Base-by-base conservation (phyloP, 257 asterid genomes). In the Nicotiana noctiflora region DNA sequence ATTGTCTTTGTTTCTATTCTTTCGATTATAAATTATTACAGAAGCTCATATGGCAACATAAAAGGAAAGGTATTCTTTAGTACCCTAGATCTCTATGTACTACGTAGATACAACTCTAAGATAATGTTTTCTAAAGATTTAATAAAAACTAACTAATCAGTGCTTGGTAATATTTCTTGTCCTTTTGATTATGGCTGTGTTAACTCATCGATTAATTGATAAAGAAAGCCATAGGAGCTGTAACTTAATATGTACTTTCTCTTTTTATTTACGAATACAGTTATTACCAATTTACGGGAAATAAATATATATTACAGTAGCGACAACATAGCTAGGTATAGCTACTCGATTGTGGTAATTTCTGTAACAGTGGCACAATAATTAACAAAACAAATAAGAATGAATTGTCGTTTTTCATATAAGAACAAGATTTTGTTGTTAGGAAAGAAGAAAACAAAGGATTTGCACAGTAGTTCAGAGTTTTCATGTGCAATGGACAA, bases 401-500 rank as follows among this genome's bases (percentile, higher is more conserved):
- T 64, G 46, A 29, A 49, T 85, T 86, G 90, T 87, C 90, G 59
- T 79, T 11, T 84, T 61, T 77, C 74, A 19, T 49, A 81, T 75
- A 83, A 83, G 60, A 82, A 84, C 84, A 82, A 85, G 77, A 77
- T 49, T 83, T 84, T 78, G 74, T 37, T 72, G 64, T 81, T 61
- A 79, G 76, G 34, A 65, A 62, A 65, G 68, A 79, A 55, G 57
- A 52, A 84, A 67, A 75, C 31, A 74, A 76, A 83, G 86, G 82
- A 64, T 67, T 57, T 56, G 68, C 82, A 61, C 77, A 59, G 81
- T 82, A 80, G 79, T 64, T 56, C 85, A 81, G 87, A 80, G 74
- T 76, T 79, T 83, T 84, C 89, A 87, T 85, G 92, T 88, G 93
- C 84, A 14, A 31, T 57, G 64, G 77, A 55, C 82, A 70, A 56